Evolutionary conservation across 805 yeast genomes (phyloP), one percentile per base, ranked within the genome.

Genomic region (Komagataella populi): DNA sequence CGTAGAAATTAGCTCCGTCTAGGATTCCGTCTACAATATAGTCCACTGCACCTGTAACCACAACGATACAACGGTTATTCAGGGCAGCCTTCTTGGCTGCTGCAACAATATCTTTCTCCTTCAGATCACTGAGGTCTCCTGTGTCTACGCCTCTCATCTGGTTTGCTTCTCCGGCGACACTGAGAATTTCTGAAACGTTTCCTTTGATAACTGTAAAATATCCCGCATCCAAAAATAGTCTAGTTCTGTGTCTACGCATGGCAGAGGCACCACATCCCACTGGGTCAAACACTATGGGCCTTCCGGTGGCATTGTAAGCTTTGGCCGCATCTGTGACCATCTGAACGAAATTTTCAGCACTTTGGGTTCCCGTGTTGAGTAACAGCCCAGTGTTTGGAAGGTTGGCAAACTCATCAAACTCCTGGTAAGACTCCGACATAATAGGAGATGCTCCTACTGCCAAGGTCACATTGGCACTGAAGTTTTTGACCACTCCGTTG

Each of bases 181-280:
- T 67, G 30, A 70, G 55, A 6, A 89, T 84, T 59, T 89, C 97
- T n/a, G 91, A 87, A 10, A 80, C 75, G 59, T 89, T 89, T 1
- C 96, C 96, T 63, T 90, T 87, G 56, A 89, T 81, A 23, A 84
- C 88, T 30, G 78, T 69, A 55, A 72, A 74, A 58, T 73, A 76
- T 47, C 87, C 88, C 10, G 71, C 63, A 44, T 80, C 70, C 36
- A 89, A 63, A 7, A 88, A 57, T 0, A 62, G 60, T 23, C 69
- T 62, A 50, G 81, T 76, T 16, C 80, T 69, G 3, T 64, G 59
- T 45, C 69, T 67, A 53, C 97, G 72, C 4, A 77, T 73, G 3
- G 60, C 52, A 0, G 96, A 74, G 0, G 96, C 96, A 23, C 96
- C 96, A 45, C 83, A 87, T 0, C 89, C 97, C n/a, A 89, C 96